A percentile compares a stretch with the other conserved stretches of the same genome.
Conservation (phyloP, 768 basidiomycete species). For the Amanita rubescens region DNA sequence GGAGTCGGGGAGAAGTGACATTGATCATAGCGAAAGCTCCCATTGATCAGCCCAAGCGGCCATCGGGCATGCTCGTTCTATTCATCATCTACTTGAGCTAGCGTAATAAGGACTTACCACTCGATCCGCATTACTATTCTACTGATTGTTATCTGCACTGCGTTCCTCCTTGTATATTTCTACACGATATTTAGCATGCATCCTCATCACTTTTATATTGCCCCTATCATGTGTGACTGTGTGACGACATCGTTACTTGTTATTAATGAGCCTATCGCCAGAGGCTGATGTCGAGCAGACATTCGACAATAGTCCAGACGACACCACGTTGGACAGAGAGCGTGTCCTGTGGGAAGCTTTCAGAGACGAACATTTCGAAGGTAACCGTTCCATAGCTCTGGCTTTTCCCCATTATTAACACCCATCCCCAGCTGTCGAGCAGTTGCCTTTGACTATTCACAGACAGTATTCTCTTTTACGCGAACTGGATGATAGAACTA, state of each 20-base stretch:
- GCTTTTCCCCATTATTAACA: neutral
- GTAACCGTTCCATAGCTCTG: constrained; percentile 26
- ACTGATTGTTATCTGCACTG: neutral
- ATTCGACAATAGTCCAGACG: constrained; percentile 11
- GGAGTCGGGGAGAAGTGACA: neutral
- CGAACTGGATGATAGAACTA: constrained; percentile 64
- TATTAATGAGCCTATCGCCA: neutral
- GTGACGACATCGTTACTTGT: neutral
- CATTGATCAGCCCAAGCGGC: neutral
- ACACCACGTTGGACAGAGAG: constrained; percentile 38
- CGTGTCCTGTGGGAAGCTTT: constrained; percentile 66
- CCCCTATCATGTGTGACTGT: constrained; percentile 4
- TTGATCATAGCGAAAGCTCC: constrained; percentile 1
- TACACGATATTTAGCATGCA: neutral
- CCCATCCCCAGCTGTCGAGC: constrained; percentile 58
- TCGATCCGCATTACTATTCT: constrained; percentile 2
- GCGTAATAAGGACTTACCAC: neutral
- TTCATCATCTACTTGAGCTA: neutral
- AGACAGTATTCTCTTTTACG: constrained; percentile 62
- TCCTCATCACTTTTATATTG: neutral
- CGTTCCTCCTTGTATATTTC: neutral
- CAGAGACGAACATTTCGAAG: constrained; percentile 75
- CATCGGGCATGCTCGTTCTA: neutral
- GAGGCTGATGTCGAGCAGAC: constrained; percentile 21
- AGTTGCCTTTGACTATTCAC: constrained; percentile 68